Conservation (phyloP, 139 green algal genomes). For the Chlorella sorokiniana region DNA sequence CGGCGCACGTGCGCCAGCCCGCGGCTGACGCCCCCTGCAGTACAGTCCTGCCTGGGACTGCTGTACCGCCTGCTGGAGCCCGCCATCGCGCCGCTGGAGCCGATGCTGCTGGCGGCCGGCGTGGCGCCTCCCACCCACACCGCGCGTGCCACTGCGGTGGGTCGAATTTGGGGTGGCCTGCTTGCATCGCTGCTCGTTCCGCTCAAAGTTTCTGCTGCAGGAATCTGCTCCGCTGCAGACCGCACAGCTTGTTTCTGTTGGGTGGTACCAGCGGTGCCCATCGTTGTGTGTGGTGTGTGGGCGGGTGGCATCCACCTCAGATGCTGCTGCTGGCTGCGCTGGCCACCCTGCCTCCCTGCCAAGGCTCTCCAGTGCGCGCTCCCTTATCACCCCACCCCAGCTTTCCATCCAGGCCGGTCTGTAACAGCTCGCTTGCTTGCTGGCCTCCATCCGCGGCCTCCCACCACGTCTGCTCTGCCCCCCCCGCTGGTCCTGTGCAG, state of each 20-base stretch:
- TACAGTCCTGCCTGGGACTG: neutral
- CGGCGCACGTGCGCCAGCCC: neutral
- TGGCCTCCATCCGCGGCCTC: neutral
- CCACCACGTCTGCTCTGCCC: neutral
- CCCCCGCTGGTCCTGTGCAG: neutral
- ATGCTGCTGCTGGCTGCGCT: neutral
- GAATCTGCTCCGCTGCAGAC: no score
- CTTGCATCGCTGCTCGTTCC: neutral
- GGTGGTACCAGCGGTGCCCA: no score
- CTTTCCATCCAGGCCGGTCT: no score
- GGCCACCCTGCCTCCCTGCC: neutral
- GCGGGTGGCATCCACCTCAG: neutral
- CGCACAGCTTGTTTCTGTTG: no score
- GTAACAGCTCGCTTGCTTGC: neutral
- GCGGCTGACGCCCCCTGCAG: neutral
- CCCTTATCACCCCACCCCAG: no score
- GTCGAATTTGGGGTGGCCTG: neutral
- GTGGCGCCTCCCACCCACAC: neutral
- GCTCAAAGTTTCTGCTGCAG: no score
- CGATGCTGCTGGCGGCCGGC: slow-evolving; percentile 4
- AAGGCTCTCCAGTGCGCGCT: no score
- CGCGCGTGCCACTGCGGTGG: neutral
- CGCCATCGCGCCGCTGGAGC: neutral
- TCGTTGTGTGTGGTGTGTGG: neutral
- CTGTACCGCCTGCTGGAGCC: neutral